Evolutionary conservation across 2,329 filamentous ascomycete species (phyloP), one percentile per base, ranked within the genome.

Genomic region (Cryphonectria parasitica): DNA sequence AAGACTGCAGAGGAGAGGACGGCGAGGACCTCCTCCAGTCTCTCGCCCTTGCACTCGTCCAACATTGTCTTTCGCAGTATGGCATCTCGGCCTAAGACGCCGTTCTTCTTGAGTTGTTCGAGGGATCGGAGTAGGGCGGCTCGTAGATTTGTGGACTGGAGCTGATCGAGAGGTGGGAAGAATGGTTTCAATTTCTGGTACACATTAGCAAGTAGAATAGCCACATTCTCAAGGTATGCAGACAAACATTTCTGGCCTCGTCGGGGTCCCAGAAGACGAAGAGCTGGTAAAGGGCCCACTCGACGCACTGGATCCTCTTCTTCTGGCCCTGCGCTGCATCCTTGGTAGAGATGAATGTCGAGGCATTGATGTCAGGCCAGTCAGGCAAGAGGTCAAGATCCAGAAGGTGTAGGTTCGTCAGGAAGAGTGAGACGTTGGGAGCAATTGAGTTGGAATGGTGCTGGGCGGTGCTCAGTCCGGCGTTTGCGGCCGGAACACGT

Each of bases 11-110:
- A 92, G 1, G 95, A 98, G 76, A 99, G 97, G 0, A 89, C 85
- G 3, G 93, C 89, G 39, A 98, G 85, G 1, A 97, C 83, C 77
- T 99, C 96, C 78, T 95, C 94, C 68, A 98, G 88, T 73, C 93
- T 91, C 68, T 97, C 94, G 7, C 95, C 95, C 74, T 92, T 95
- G 82, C 96, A 99, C 76, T 99, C 95, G 78, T 99, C 96, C 66
- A 99, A 84, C 93, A 98, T 97, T 0, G 94, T 97, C 83, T 97
- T 98, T 66, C 96, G 89, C 43, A 98, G 82, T 0, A 97, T 88
- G 0, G 88, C 88, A 77, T 97, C 94, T 65, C 93, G 87, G 3
- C 94, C 93, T 11, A 98, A 84, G 0, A 91, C 84, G 41, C 94
- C 95, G 82, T 89, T 93, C 83, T 97, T 97, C 83, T 98, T 98